Conservation (phyloP, 106 monocot species). For the Allium fistulosum region DNA sequence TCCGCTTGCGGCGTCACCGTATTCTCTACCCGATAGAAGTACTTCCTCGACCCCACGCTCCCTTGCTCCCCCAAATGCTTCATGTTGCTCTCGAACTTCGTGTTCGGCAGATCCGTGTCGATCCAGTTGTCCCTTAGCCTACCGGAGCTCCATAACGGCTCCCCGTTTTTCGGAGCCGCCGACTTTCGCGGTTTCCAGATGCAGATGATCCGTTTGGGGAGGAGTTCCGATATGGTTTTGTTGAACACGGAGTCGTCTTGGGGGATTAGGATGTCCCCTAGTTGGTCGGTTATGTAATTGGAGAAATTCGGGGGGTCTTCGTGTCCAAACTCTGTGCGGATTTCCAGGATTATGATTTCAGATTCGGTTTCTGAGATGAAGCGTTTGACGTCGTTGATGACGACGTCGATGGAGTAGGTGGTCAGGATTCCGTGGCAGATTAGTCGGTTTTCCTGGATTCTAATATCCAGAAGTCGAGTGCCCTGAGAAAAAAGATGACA, state of each 20-base stretch:
- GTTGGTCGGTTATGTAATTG: slow-evolving; percentile 46
- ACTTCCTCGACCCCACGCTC: slow-evolving; percentile 36
- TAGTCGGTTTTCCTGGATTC: slow-evolving; percentile 49
- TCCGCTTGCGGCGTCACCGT: slow-evolving; percentile 86
- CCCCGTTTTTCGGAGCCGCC: slow-evolving; percentile 44
- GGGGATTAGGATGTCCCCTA: slow-evolving; percentile 55
- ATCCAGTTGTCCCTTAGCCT: slow-evolving; percentile 81
- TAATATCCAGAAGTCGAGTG: slow-evolving; percentile 61
- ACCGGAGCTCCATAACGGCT: slow-evolving; percentile 20
- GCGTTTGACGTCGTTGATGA: slow-evolving; percentile 37
- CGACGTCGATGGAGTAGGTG: slow-evolving; percentile 64
- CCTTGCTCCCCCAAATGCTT: slow-evolving; percentile 47
- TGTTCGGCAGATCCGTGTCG: slow-evolving; percentile 80
- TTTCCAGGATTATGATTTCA: slow-evolving; percentile 71
- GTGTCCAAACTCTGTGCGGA: slow-evolving; percentile 86
- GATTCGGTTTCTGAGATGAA: slow-evolving; percentile 51
- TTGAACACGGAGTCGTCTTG: slow-evolving; percentile 65
- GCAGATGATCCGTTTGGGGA: slow-evolving; percentile 68
- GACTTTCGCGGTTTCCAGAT: slow-evolving; percentile 83
- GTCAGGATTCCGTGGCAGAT: slow-evolving; percentile 81
- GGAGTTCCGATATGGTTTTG: slow-evolving; percentile 75
- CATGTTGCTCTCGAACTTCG: slow-evolving; percentile 90
- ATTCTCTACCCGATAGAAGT: slow-evolving; percentile 93
- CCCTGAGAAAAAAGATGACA: slow-evolving; percentile 13
- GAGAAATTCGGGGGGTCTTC: slow-evolving; percentile 71